Percentiles rank a stretch among this genome's conserved stretches.
These are phyloP conservation scores for Vanrija sp. DNA, from an alignment of 1,284 basidiomycete species.

Conservation along the genomic window DNA sequence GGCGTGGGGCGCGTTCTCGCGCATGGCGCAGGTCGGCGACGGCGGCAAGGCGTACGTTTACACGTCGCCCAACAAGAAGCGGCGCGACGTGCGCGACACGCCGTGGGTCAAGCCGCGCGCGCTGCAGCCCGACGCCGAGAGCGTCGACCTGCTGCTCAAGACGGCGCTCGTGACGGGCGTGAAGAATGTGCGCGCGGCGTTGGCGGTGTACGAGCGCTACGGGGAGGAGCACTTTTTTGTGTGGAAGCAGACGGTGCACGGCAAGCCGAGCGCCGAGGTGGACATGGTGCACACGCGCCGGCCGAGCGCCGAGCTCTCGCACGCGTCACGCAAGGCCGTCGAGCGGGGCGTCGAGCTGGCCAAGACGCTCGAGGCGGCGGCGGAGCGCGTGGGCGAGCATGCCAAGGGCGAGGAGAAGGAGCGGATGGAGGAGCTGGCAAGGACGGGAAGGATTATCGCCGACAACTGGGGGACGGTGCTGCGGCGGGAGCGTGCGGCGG, in stretches of 20 bases:
- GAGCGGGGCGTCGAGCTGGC: slow-evolving; percentile 9
- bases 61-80: slow-evolving; percentile 17
- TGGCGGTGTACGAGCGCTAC: slow-evolving; percentile 15
- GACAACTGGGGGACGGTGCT: background rate
- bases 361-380: slow-evolving; percentile 1
- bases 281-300: background rate
- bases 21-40: slow-evolving; percentile 19
- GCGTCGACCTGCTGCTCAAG: slow-evolving; percentile 27
- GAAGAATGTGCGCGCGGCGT: slow-evolving; percentile 18
- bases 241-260: background rate
- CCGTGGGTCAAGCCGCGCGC: slow-evolving; percentile 14
- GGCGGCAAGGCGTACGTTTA: slow-evolving; percentile 7
- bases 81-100: slow-evolving; percentile 14
- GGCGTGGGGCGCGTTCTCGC: slow-evolving; percentile 27
- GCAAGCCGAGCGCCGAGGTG: background rate
- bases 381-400: slow-evolving; percentile 3
- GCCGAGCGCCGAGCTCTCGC: background rate
- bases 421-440: background rate
- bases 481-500: background rate
- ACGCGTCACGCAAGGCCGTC: background rate
- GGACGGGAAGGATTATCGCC: background rate
- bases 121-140: slow-evolving; percentile 11
- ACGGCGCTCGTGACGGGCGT: slow-evolving; percentile 22
- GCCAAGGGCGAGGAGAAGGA: slow-evolving; percentile 1
- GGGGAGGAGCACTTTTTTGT: slow-evolving; percentile 1